These are phyloP conservation scores for Xeromyces bisporus DNA, from an alignment of 495 filamentous ascomycete species.

Conservation along the genomic window DNA sequence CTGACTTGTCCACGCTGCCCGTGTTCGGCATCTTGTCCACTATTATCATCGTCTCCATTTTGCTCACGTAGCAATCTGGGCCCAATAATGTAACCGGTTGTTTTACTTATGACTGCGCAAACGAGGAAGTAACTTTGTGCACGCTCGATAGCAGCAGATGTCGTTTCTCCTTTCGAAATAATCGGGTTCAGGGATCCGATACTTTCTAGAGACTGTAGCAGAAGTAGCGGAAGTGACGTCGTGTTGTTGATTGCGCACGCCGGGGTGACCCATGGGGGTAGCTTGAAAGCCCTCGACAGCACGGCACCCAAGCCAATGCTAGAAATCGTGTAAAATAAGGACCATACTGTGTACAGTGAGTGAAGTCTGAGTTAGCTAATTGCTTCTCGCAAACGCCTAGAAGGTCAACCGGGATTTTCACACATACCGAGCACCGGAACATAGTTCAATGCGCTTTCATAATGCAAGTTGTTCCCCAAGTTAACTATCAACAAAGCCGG, in stretches of 20 bases:
- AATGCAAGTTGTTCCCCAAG: constrained; percentile 47
- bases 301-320: constrained; percentile 37
- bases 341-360: constrained; percentile 31
- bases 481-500: constrained; percentile 54
- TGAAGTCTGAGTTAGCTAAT: neutral
- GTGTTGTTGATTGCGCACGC: constrained; percentile 67
- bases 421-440: constrained; percentile 30
- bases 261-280: constrained; percentile 50
- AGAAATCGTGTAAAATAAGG: constrained; percentile 34
- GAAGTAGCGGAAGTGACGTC: constrained; percentile 49
- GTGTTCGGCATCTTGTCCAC: constrained; percentile 7
- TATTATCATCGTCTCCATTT: constrained; percentile 8
- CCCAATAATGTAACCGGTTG: constrained; percentile 47
- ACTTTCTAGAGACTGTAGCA: constrained; percentile 45
- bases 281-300: constrained; percentile 27
- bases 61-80: constrained; percentile 32
- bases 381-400: neutral
- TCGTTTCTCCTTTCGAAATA: constrained; percentile 28
- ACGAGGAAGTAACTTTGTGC: constrained; percentile 58
- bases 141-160: constrained; percentile 36
- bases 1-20: constrained; percentile 10
- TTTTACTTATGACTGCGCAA: constrained; percentile 44
- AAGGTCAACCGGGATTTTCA: neutral
- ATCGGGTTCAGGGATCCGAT: constrained; percentile 48
- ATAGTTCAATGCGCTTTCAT: constrained; percentile 38